phyloP scores from a whole-genome alignment of 2,329 filamentous ascomycete species.

The Chaetomium strumarium region DNA sequence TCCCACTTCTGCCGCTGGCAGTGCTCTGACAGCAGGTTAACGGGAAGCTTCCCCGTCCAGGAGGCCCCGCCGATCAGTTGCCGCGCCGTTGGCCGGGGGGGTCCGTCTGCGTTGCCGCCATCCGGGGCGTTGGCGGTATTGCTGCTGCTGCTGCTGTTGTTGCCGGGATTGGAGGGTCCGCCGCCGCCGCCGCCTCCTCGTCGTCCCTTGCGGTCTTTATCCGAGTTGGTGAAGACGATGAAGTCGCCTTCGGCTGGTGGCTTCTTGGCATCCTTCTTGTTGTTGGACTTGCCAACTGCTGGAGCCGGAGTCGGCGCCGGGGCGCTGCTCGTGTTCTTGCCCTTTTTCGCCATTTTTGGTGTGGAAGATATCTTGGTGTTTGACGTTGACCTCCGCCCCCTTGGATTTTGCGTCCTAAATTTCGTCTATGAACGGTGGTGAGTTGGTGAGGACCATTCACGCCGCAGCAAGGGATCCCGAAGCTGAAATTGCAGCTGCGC shows the following conservation, averaged over 20 bases:
- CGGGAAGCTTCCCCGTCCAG: slow-evolving; percentile 95
- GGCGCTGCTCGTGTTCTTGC: slow-evolving; percentile 44
- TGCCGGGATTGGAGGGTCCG: slow-evolving; percentile 16
- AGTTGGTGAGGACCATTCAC: neutral
- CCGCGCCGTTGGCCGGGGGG: slow-evolving; percentile 58
- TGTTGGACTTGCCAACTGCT: slow-evolving; percentile 27
- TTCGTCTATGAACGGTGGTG: neutral
- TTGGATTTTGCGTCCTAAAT: neutral
- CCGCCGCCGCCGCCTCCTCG: slow-evolving; percentile 29
- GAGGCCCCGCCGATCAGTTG: slow-evolving; percentile 90
- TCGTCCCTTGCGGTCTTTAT: slow-evolving; percentile 45
- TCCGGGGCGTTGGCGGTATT: neutral
- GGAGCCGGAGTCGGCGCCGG: slow-evolving; percentile 31
- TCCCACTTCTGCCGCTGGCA: slow-evolving; percentile 96
- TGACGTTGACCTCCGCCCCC: no score
- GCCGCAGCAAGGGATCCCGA: neutral
- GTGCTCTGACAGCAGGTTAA: slow-evolving; percentile 88
- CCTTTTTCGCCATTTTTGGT: slow-evolving; percentile 45
- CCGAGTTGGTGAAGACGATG: slow-evolving; percentile 53
- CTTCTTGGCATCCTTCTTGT: slow-evolving; percentile 33
- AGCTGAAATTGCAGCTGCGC: neutral
- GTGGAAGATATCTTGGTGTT: neutral
- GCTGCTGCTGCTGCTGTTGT: slow-evolving; percentile 9
- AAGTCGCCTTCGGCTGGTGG: slow-evolving; percentile 43
- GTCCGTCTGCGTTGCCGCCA: slow-evolving; percentile 27